A percentile compares a stretch with the other conserved stretches of the same genome.
Evolutionary conservation across 2,329 filamentous ascomycete species (phyloP).

Genomic region (Pseudogymnoascus sp.): DNA sequence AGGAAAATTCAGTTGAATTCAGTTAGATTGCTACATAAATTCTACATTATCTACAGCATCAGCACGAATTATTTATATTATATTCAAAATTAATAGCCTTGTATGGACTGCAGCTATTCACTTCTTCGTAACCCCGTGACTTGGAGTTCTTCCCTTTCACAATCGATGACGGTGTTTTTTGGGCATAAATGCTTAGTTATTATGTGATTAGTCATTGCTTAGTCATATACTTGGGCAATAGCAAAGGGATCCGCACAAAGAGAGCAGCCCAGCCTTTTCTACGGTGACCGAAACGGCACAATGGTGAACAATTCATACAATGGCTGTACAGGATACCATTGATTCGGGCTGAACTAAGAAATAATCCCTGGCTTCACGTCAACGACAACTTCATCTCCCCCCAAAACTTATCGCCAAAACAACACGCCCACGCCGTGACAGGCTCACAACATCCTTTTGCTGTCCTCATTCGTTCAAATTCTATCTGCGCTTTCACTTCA

Average conservation of each 20-base stretch:
- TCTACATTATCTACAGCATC: not conserved
- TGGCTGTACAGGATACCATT: not conserved
- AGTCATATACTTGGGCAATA: too few species aligned
- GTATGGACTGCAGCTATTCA: not conserved
- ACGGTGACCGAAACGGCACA: not conserved
- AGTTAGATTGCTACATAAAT: not conserved
- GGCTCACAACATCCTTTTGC: not conserved
- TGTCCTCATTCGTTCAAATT: not conserved
- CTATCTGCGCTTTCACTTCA: not conserved
- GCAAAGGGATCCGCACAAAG: not conserved
- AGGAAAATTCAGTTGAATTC: not conserved
- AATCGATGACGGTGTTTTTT: not conserved
- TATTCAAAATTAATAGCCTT: not conserved
- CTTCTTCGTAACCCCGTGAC: not conserved
- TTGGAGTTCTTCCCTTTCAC: not conserved
- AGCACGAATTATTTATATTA: not conserved
- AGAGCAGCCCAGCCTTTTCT: not conserved
- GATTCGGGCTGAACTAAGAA: constrained; percentile 4
- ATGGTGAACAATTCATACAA: not conserved
- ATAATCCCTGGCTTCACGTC: constrained; percentile 3
- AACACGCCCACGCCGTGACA: not conserved
- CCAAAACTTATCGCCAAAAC: not conserved
- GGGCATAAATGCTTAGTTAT: not conserved
- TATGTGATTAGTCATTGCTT: too few species aligned
- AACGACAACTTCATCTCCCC: constrained; percentile 2